Conservation (phyloP, 345 rosid species). For the Hypericum perforatum region DNA sequence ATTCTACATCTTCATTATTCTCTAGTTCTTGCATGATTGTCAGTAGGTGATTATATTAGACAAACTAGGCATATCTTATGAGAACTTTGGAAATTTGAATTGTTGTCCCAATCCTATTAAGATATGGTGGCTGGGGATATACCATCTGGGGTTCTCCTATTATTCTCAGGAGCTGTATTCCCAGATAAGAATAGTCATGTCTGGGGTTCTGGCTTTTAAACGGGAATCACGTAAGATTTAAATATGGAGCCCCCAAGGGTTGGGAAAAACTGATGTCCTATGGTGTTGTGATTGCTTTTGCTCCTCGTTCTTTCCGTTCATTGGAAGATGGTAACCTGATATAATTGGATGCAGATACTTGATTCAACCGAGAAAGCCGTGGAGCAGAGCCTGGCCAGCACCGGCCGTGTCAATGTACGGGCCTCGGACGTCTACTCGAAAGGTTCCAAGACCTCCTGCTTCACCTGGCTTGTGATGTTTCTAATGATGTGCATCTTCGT, state of each 20-base stretch:
- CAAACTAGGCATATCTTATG: no score
- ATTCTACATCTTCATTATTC: neutral
- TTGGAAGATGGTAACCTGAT: no score
- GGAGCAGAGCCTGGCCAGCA: slow-evolving; percentile 84
- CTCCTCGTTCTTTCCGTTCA: no score
- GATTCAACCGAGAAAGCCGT: slow-evolving; percentile 80
- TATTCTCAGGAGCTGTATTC: no score
- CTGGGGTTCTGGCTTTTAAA: no score
- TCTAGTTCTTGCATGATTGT: neutral
- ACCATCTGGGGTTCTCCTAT: no score
- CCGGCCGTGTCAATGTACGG: slow-evolving; percentile 60
- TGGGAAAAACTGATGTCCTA: no score
- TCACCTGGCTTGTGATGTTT: slow-evolving; percentile 71
- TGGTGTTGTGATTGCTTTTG: no score
- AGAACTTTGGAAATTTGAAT: neutral
- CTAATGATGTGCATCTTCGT: slow-evolving; percentile 62
- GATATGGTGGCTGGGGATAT: neutral
- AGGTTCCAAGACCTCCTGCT: slow-evolving; percentile 70
- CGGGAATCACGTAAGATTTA: no score
- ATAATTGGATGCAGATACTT: slow-evolving; percentile 44
- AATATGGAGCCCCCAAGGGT: no score
- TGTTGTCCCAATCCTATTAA: neutral
- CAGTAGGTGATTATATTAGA: neutral
- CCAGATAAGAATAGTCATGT: no score
- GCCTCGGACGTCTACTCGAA: slow-evolving; percentile 51